phyloP scores from a whole-genome alignment of 139 green algal species.

The Bryopsis sp. region DNA sequence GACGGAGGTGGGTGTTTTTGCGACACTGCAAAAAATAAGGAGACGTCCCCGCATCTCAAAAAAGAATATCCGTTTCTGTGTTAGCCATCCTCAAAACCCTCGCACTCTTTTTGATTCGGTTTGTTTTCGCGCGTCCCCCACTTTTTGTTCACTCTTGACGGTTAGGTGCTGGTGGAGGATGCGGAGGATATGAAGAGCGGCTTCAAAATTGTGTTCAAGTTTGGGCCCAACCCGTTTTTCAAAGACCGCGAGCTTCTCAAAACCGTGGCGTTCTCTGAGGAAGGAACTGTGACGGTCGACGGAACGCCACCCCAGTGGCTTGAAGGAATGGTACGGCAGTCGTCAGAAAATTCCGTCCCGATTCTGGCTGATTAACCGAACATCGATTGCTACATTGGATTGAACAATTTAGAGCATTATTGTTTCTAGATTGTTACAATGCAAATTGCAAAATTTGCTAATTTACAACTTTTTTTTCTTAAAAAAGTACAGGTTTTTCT shows the following conservation, averaged over 20 bases:
- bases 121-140: not conserved
- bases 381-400: no score
- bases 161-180: slow-evolving; percentile 47
- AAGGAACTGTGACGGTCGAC: slow-evolving; percentile 30
- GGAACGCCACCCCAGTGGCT: slow-evolving; percentile 29
- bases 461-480: no score
- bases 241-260: slow-evolving; percentile 33
- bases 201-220: slow-evolving; percentile 48
- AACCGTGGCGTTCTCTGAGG: slow-evolving; percentile 33
- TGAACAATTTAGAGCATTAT: no score
- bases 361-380: no score
- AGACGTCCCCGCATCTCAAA: no score
- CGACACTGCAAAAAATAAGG: no score
- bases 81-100: no score
- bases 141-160: not conserved
- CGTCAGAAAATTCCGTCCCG: no score
- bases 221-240: slow-evolving; percentile 52
- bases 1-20: slow-evolving; percentile 29
- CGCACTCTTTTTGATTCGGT: not conserved
- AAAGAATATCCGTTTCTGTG: no score
- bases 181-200: slow-evolving; percentile 58
- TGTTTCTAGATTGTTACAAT: no score
- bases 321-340: slow-evolving; percentile 27
- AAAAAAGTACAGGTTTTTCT: no score
- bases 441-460: no score